Base-by-base conservation (phyloP, 169 alveolate species). In the Babesia caballi region DNA sequence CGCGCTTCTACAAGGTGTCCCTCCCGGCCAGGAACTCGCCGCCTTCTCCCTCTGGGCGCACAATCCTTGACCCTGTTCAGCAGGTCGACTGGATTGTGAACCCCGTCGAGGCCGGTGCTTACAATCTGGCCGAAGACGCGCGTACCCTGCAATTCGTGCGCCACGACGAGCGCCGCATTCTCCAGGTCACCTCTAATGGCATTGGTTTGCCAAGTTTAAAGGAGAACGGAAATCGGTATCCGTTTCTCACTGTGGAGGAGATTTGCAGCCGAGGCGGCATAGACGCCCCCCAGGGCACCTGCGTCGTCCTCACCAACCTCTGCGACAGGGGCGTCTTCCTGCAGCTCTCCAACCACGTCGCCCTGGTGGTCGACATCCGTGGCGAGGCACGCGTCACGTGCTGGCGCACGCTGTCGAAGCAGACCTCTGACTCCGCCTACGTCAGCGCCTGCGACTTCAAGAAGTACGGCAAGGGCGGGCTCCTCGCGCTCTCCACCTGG, bases 401-500 rank as follows among this genome's bases (percentile, higher is more conserved):
- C 25, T 42, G 66, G 21, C 28, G 57, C 15, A n/a, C 7, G 41
- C 30, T 78, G 30, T 27, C 36, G 6, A 56, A 44, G 30, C 71
- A 49, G 42, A 52, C 42, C 50, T 67, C 86, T 3, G 54, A 69
- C 14, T 35, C 49, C 12, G 74, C 82, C 3, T 78, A 69, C 58
- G 41, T 78, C 21, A 28, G 73, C 50, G 82, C 42, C 14, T 28
- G 49, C 6, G 78, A 69, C 6, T 25, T 53, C 40, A 21, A 36
- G 12, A 63, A 12, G 2, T 1, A 7, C 6, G 23, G 66, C n/a
- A 0, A 11, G 9, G 32, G 73, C n/a, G 85, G 76, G 11, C 19
- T 78, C 3, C n/a, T 78, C 14, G 82, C 76, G 9, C 40, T 66
- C 17, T 51, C 69, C 30, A 53, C 73, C 0, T 78, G 86, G 86